phyloP scores from a whole-genome alignment of 805 yeast genomes.

The Grigorovia yakushimaensis region DNA sequence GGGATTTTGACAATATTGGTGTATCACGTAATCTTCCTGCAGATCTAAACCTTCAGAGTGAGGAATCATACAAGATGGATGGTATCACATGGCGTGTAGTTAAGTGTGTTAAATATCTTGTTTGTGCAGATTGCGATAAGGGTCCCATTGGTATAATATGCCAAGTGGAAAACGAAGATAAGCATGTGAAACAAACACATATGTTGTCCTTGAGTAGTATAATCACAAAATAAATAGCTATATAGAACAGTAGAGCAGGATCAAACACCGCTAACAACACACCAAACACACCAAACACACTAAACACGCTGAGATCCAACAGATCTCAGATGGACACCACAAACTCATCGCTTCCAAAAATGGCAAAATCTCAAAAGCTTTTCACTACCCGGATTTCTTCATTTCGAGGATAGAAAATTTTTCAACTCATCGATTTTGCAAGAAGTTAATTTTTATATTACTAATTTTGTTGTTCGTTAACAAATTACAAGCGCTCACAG shows the following conservation, averaged over 20 bases:
- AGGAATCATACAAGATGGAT: constrained; percentile 13
- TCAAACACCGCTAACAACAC: no score
- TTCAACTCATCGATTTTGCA: neutral
- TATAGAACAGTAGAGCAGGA: no score
- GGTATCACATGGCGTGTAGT: constrained; percentile 18
- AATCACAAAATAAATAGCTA: neutral
- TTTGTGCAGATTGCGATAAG: constrained; percentile 68
- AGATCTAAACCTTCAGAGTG: constrained; percentile 7
- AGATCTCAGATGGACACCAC: no score
- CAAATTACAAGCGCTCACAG: no score
- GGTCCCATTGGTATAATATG: constrained; percentile 65
- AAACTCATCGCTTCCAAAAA: neutral
- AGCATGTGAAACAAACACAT: constrained; percentile 19
- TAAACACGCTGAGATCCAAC: no score
- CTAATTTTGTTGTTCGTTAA: no score
- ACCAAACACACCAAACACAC: no score
- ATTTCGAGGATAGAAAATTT: neutral
- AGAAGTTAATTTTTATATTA: no score
- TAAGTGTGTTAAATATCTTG: constrained; percentile 42
- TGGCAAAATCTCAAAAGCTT: no score
- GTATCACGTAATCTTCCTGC: constrained; percentile 41
- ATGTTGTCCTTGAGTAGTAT: neutral
- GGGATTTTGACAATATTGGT: constrained; percentile 76
- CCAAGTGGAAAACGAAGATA: constrained; percentile 28
- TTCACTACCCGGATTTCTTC: neutral